These are phyloP conservation scores for Neonothopanus nambi DNA, from an alignment of 1,284 basidiomycete species.

Conservation along the genomic window DNA sequence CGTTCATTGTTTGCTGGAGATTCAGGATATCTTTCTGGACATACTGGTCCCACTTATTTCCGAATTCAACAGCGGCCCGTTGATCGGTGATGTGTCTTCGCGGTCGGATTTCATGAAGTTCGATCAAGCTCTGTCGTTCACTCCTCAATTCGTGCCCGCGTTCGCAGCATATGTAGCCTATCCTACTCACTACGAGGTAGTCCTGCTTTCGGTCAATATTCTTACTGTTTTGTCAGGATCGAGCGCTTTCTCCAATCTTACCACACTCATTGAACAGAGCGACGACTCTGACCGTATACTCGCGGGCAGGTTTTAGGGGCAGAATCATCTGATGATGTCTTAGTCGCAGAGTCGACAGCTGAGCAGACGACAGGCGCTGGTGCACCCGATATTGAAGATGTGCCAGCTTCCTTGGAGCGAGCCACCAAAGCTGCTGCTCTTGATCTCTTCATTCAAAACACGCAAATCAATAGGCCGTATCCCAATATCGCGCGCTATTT, in stretches of 20 bases:
- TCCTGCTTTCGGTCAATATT: slow-evolving; percentile 81
- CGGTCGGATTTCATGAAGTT: slow-evolving; percentile 74
- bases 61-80: slow-evolving; percentile 58
- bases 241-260: slow-evolving; percentile 64
- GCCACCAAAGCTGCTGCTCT: slow-evolving; percentile 81
- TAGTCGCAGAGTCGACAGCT: slow-evolving; percentile 54
- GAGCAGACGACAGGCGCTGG: slow-evolving; percentile 72
- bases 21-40: slow-evolving; percentile 90
- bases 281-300: slow-evolving; percentile 86
- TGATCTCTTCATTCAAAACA: slow-evolving; percentile 83
- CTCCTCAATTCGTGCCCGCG: slow-evolving; percentile 75
- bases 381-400: slow-evolving; percentile 54
- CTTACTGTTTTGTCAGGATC: slow-evolving; percentile 68
- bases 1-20: slow-evolving; percentile 77
- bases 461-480: slow-evolving; percentile 60
- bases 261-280: slow-evolving; percentile 81
- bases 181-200: slow-evolving; percentile 70
- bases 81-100: slow-evolving; percentile 55
- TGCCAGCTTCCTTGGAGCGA: slow-evolving; percentile 55
- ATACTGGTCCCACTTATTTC: slow-evolving; percentile 81
- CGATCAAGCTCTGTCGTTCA: slow-evolving; percentile 82
- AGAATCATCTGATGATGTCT: slow-evolving; percentile 61
- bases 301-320: slow-evolving; percentile 71
- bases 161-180: slow-evolving; percentile 84
- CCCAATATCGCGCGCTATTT: slow-evolving; percentile 92